Evolutionary conservation across 805 yeast genomes (phyloP), one percentile per base, ranked within the genome.

Genomic region (Candida dajiaensis): DNA sequence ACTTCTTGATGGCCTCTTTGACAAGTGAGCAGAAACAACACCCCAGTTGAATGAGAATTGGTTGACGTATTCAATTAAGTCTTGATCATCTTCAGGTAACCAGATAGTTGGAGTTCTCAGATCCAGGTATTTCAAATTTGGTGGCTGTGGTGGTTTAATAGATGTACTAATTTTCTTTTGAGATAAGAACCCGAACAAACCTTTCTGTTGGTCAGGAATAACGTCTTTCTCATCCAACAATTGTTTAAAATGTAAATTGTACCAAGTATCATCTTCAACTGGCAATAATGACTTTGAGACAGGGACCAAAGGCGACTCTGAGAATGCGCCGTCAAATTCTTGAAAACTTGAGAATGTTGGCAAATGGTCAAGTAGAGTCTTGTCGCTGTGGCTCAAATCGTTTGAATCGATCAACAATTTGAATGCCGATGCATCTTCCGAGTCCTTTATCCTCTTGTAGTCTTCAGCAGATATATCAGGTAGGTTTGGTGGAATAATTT

Each of bases 41-140:
- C 83, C 89, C 99, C 99, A 94, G 61, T 94, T 94, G 69, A 88
- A 89, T 9, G 87, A 80, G 62, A 81, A 90, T 51, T 89, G 89
- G 22, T 89, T 86, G 31, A 88, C 95, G 47, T 87, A 81, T 53
- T 80, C 83, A 42, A 89, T 81, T 53, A 94, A 74, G 51, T 75
- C 74, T 51, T 80, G 82, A 61, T 94, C 99, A 63, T 94, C 99
- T 54, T 84, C 89, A 0, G 98, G 97, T 16, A 90, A 73, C 99
- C 99, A 94, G 28, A 90, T 86, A 0, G 98, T 89, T 4, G 98
- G 97, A 2, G 92, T 83, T 52, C 98, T 72, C 50, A 79, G 76
- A 51, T 88, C 90, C 53, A 94, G 69, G 58, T 88, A 86, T 56
- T 83, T 81, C 49, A 87, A 68, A 8, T 86, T 77, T 4, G 99